Evolutionary conservation across 208 protist species (phyloP).

Genomic region (Acanthamoeba royreba): DNA sequence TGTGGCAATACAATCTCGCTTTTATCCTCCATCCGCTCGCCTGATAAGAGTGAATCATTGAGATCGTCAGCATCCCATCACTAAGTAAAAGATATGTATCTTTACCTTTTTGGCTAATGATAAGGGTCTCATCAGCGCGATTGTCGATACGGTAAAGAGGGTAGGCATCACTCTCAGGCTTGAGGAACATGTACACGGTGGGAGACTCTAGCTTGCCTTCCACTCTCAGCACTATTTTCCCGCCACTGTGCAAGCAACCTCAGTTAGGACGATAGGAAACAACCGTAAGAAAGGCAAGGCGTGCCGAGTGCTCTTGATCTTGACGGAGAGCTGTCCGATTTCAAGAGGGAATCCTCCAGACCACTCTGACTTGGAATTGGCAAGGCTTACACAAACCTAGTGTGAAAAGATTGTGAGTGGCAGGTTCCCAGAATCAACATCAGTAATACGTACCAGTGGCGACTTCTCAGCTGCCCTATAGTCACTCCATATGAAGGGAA

Average conservation of each 20-base stretch:
- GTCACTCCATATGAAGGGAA: slow-evolving; percentile 37
- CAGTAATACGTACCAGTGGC: background rate
- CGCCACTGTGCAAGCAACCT: too few species aligned
- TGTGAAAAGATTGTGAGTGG: background rate
- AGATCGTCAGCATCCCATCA: too few species aligned
- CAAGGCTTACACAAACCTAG: background rate
- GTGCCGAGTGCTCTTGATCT: too few species aligned
- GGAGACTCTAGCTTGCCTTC: slow-evolving; percentile 35
- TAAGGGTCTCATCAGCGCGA: slow-evolving; percentile 7
- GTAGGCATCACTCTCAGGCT: slow-evolving; percentile 1
- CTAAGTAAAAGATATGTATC: too few species aligned
- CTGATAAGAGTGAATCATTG: too few species aligned
- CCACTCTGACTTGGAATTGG: background rate
- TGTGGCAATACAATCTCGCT: background rate
- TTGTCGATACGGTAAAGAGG: slow-evolving; percentile 45
- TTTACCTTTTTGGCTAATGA: background rate
- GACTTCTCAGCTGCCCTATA: background rate
- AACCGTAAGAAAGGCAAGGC: too few species aligned
- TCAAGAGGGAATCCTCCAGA: slow-evolving; percentile 20
- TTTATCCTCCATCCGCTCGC: background rate
- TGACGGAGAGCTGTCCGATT: background rate
- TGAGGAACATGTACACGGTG: slow-evolving; percentile 40
- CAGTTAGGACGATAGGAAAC: background rate
- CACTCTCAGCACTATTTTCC: background rate
- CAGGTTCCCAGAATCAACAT: background rate